Base-by-base conservation (phyloP, 2,329 filamentous ascomycete genomes). In the Talaromyces sp. region DNA sequence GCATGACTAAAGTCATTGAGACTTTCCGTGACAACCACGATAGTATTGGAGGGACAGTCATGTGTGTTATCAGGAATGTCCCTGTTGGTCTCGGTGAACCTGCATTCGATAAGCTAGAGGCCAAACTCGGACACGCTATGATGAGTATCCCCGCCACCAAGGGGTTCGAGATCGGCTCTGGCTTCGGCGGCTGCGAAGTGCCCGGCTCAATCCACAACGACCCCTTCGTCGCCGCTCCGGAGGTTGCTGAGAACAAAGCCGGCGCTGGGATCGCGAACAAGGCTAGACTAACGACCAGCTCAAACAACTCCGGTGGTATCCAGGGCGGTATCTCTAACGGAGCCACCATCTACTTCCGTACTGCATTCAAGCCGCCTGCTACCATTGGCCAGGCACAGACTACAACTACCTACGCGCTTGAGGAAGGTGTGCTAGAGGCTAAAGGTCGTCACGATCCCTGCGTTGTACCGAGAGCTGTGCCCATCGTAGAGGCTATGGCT, bases 321-420 rank as follows among this genome's bases (percentile, higher is more conserved):
- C 93, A 98, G 80, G 95, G 93, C 48, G 93, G 93, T 59, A 98
- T 98, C 77, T 89, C 90, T 58, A 98, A 98, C 77, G 95, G 93
- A 63, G 91, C 91, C 40, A 89, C 88, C 64, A 92, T 98, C 79
- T 98, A 95, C 83, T 98, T 98, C 85, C 87, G 90, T 58, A 88
- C 96, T 5, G 93, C 86, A 16, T 98, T 98, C 86, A 98, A 98
- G 83, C 91, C 93, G 9, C 88, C 93, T 2, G 93, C 93, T 33
- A 98, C 95, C 2, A 98, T 98, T 73, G 89, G 91, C 52, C 89
- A 93, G 78, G 89, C 90, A 48, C 93, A 98, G 80, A 84, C 83
- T 14, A 98, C 95, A 0, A 87, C 88, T 8, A 89, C 85, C 9
- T 98, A 96, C 77, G 88, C 89, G 64, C 89, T 88, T 52, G 80